Evolutionary conservation across 805 yeast species (phyloP), one percentile per base, ranked within the genome.

Genomic region (Nakazawaea ernobii): DNA sequence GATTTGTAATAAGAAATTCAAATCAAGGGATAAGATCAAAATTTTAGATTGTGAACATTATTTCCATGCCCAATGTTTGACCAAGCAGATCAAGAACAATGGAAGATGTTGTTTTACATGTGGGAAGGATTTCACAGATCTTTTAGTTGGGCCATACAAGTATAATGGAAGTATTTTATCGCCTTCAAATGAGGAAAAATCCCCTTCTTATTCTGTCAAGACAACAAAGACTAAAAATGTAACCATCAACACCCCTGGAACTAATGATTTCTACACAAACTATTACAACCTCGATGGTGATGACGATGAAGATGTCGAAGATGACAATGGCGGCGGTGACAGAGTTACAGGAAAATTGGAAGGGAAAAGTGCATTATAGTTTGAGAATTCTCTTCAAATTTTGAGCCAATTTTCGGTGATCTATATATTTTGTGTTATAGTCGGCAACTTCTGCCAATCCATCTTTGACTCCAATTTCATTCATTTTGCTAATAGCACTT

Each of bases 361-460:
- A 28, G 20, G n/a, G 33, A n/a, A 14, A 13, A 30, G 6, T 3
- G 9, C 8, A 15, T 32, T 30, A 45, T 33, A 45, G 11, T 36
- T 46, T 46, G 14, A 46, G 4, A 5, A 40, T 32, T 32, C 40
- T 39, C 33, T 39, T 45, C 38, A 39, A 20, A 13, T 26, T 32
- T 28, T 14, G 32, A 14, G 32, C 24, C 17, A 41, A 32, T 8
- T 28, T 20, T 10, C 11, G 15, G 4, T 39, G 11, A 20, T 46
- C 38, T n/a, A 46, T 33, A 32, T 46, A 13, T n/a, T 29, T n/a
- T 28, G 79, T 66, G 54, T 83, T 82, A 63, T 69, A 81, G 24
- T 65, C 66, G 8, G 84, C 83, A 17, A 82, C 75, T 46, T 71
- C 67, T 29, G 61, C 60, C 55, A 83, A 66, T 1, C 86, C 84